These are phyloP conservation scores for Ilyonectria sp. DNA, from an alignment of 2,329 filamentous ascomycete genomes.

Conservation along the genomic window DNA sequence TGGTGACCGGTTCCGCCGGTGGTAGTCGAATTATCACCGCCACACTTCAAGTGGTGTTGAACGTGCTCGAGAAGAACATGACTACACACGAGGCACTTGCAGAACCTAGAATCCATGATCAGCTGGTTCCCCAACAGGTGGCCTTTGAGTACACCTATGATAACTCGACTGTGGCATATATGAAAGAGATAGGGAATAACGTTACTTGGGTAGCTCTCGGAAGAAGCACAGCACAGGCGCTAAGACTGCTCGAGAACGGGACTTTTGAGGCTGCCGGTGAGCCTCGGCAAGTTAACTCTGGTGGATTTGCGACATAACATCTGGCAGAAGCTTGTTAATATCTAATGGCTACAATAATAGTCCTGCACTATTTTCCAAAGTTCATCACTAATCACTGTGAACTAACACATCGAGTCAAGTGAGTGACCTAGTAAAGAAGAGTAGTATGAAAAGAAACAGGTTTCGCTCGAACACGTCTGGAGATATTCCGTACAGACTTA, in stretches of 20 bases:
- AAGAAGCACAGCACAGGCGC: constrained; percentile 79
- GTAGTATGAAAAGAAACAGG: too few relatives aligned
- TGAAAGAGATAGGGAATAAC: constrained; percentile 80
- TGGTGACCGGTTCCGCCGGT: constrained; percentile 83
- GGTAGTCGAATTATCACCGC: constrained; percentile 89
- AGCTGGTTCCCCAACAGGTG: constrained; percentile 79
- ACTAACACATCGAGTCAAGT: too few relatives aligned
- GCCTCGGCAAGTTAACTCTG: constrained; percentile 74
- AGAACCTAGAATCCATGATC: constrained; percentile 83
- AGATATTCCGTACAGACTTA: too few relatives aligned
- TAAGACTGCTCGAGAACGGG: constrained; percentile 75
- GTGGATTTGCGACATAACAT: constrained; percentile 66
- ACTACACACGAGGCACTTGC: constrained; percentile 75
- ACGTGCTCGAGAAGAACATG: constrained; percentile 79
- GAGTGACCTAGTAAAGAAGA: too few relatives aligned
- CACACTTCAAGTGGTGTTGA: constrained; percentile 83
- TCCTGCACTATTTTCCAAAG: too few relatives aligned
- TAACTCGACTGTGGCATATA: constrained; percentile 76
- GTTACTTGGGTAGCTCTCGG: constrained; percentile 79
- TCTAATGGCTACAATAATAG: too few relatives aligned
- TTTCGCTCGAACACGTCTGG: too few relatives aligned
- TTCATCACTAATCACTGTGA: too few relatives aligned
- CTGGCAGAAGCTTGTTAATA: background rate
- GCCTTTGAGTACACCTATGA: constrained; percentile 82
- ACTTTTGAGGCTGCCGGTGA: constrained; percentile 86